Percentiles rank a stretch among this genome's conserved stretches.
phyloP scores from a whole-genome alignment of 2,329 filamentous ascomycete genomes.

The Westerdykella sp. region DNA sequence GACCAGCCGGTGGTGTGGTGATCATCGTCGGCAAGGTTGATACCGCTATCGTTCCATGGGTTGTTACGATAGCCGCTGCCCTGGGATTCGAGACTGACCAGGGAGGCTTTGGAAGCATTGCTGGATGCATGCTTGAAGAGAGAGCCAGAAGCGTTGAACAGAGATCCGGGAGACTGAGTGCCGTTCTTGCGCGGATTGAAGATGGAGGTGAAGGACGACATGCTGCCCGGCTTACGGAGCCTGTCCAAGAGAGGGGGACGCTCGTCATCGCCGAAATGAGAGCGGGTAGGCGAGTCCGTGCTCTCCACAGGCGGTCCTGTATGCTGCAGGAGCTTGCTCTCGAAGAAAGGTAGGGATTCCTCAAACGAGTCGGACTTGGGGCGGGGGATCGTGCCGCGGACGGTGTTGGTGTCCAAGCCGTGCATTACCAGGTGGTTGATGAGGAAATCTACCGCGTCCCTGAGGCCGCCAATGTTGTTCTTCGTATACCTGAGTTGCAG shows the following conservation, averaged over 20 bases:
- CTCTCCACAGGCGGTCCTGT: conserved; percentile 68
- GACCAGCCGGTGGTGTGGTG: conserved; percentile 40
- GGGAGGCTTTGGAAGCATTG: conserved; percentile 87
- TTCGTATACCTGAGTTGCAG: conserved; percentile 66
- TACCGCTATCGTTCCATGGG: conserved; percentile 95
- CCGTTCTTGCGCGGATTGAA: conserved; percentile 93
- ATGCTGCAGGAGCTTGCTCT: conserved; percentile 92
- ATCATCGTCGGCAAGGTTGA: conserved; percentile 88
- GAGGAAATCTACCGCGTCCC: conserved; percentile 93
- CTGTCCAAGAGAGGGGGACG: conserved; percentile 77
- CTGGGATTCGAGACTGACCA: conserved; percentile 92
- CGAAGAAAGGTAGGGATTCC: conserved; percentile 92
- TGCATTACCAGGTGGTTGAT: conserved; percentile 79
- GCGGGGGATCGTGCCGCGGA: conserved; percentile 93
- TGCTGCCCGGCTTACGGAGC: conserved; percentile 88
- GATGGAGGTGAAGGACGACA: conserved; percentile 93
- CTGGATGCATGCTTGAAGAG: conserved; percentile 86
- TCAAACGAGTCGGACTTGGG: conserved; percentile 99
- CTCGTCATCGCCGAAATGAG: conserved; percentile 78
- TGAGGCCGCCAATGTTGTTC: conserved; percentile 91
- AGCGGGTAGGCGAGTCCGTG: conserved; percentile 83
- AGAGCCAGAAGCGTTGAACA: conserved; percentile 56
- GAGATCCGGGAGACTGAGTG: conserved; percentile 65
- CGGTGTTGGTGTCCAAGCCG: conserved; percentile 73
- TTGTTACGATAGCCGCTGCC: conserved; percentile 86